Evolutionary conservation across 2,329 filamentous ascomycete species (phyloP).

Genomic region (Lasiodiplodia citricola): DNA sequence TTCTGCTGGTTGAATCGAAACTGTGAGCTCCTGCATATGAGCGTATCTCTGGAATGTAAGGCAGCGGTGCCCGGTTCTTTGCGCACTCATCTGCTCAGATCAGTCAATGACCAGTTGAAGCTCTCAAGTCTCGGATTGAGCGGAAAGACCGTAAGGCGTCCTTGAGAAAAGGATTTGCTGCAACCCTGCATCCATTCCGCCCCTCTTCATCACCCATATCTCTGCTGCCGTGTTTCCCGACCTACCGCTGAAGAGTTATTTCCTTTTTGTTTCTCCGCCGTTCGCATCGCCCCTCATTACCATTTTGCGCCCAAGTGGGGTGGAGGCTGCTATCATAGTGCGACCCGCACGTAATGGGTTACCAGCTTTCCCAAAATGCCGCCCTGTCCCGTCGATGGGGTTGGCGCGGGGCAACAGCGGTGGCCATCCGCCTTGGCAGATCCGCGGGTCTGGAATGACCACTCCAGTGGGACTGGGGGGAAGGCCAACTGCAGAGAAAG

Average conservation of each 20-base stretch:
- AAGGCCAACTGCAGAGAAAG: background rate
- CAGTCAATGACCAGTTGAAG: background rate
- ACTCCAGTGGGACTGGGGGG: background rate
- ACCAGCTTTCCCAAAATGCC: background rate
- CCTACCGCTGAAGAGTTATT: too few species aligned
- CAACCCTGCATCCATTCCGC: too few species aligned
- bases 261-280: too few species aligned
- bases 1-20: background rate
- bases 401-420: background rate
- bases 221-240: too few species aligned
- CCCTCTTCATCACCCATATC: too few species aligned
- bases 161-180: background rate
- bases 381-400: background rate
- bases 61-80: background rate
- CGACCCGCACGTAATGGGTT: too few species aligned
- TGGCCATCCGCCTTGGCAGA: background rate
- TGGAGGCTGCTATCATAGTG: too few species aligned
- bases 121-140: background rate
- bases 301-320: too few species aligned
- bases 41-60: background rate
- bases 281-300: too few species aligned
- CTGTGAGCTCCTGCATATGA: background rate
- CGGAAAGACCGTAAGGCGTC: background rate
- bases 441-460: background rate
- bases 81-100: background rate